These are phyloP conservation scores for Linnemannia hyalina DNA, from an alignment of 192 early-diverging fungal species.

Conservation along the genomic window DNA sequence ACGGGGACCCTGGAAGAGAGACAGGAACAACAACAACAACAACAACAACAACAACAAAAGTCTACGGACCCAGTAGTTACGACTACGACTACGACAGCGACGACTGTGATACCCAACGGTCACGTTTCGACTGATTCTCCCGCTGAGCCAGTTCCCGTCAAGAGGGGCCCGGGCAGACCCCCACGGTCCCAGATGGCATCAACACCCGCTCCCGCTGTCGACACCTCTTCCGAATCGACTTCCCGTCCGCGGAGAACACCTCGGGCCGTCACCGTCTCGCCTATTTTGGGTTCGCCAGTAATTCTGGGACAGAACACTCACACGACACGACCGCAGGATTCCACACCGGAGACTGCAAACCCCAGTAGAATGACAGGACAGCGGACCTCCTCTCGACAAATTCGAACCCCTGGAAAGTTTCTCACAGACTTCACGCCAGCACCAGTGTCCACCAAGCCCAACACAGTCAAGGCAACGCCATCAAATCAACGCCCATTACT, in stretches of 20 bases:
- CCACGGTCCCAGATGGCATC: slow-evolving; percentile 14
- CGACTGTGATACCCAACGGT: neutral
- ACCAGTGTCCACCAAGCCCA: neutral
- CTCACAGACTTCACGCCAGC: neutral
- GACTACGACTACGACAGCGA: neutral
- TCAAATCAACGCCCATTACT: slow-evolving; percentile 38
- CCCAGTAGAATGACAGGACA: slow-evolving; percentile 16
- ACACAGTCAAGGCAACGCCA: slow-evolving; percentile 16
- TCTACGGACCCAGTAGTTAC: neutral
- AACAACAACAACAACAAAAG: neutral
- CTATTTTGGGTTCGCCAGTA: neutral
- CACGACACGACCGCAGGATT: neutral
- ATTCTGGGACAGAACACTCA: neutral
- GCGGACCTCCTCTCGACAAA: slow-evolving; percentile 30
- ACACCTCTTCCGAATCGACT: neutral
- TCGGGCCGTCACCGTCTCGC: slow-evolving; percentile 21
- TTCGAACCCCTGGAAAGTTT: slow-evolving; percentile 34
- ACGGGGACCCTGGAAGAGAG: neutral
- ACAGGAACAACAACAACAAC: neutral
- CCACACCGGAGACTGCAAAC: neutral
- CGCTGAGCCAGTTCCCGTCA: slow-evolving; percentile 7
- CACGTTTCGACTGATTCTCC: neutral
- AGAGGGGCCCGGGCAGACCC: slow-evolving; percentile 38
- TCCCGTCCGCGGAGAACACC: slow-evolving; percentile 23
- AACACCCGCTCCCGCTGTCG: neutral